Base-by-base conservation (phyloP, 1,284 basidiomycete genomes). In the Ustilago trichophora region DNA sequence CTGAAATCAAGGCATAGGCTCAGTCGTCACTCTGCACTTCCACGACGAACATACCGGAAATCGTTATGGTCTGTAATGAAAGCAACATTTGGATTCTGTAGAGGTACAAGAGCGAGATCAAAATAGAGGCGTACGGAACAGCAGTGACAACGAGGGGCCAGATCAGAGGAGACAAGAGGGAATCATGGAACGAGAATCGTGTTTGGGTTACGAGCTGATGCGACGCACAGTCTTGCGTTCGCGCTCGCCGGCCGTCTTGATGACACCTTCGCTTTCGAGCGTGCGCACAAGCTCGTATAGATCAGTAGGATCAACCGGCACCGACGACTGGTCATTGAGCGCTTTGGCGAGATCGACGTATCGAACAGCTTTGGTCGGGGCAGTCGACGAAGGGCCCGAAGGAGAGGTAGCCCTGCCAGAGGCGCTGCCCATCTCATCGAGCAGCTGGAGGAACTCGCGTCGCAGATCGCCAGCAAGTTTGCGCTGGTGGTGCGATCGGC, bases 401-500 rank as follows among this genome's bases (percentile, higher is more conserved):
- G 68, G 63, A 18, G 66, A 57, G 37, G 60, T 50, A 24, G 53
- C 50, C 27, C 50, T 43, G 42, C 72, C 66, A 21, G 48, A 50
- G 34, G 49, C 47, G 48, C 65, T 66, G 16, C 68, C 69, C 51
- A 77, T 49, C 45, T 68, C 53, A 36, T 76, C 65, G 34, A 80
- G 59, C 47, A 80, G 64, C 36, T 53, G 51, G n/a, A 78, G 47
- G 29, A 80, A 57, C 63, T 80, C 76, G 32, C 67, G 50, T 22
- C 75, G 60, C 44, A 80, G 54, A 40, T 80, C 79, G 29, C 78
- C 75, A 7, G 75, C 78, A 18, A 80, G 55, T 44, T 70, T 74
- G 58, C 93, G 85, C 83, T 94, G 90, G 27, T 92, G 89, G 59
- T 87, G 84, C 3, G 91, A 92, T 21, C 92, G 92, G 6, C 95